These are phyloP conservation scores for Cyclocybe cylindracea DNA, from an alignment of 768 basidiomycete species.

Conservation along the genomic window DNA sequence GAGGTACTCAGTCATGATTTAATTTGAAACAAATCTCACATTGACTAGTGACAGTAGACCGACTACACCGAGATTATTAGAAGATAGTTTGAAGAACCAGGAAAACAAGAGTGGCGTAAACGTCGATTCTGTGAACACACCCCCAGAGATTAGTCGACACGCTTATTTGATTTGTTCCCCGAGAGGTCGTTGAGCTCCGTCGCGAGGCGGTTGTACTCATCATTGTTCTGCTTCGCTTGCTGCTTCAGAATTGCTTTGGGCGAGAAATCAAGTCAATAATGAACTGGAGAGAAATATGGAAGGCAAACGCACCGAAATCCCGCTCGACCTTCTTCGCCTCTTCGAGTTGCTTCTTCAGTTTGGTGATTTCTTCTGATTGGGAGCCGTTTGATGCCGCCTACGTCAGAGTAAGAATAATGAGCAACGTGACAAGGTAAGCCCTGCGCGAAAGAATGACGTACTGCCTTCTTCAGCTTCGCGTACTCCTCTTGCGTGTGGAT, in stretches of 20 bases:
- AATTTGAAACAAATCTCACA: no score
- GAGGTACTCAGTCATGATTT: no score
- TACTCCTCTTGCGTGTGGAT: slow-evolving; percentile 89
- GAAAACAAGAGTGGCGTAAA: no score
- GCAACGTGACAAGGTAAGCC: background rate
- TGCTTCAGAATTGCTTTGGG: slow-evolving; percentile 73
- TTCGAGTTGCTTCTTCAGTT: slow-evolving; percentile 69
- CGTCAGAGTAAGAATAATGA: background rate
- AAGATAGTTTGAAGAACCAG: background rate
- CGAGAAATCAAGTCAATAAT: background rate
- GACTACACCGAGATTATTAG: no score
- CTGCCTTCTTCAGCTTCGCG: slow-evolving; percentile 74
- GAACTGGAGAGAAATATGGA: background rate
- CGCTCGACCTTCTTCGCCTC: slow-evolving; percentile 55
- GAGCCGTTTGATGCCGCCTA: slow-evolving; percentile 15
- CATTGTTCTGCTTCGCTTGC: slow-evolving; percentile 76
- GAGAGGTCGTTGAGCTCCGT: slow-evolving; percentile 74
- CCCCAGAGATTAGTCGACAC: slow-evolving; percentile 48
- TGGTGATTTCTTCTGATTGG: slow-evolving; percentile 49
- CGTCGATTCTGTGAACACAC: no score
- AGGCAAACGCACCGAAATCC: slow-evolving; percentile 58
- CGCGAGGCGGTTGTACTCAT: slow-evolving; percentile 82
- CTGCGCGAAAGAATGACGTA: slow-evolving; percentile 13
- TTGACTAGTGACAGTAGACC: no score
- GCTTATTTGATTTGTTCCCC: slow-evolving; percentile 58